Base-by-base conservation (phyloP, 306 rosid genomes). In the Hippophae tibetana region DNA sequence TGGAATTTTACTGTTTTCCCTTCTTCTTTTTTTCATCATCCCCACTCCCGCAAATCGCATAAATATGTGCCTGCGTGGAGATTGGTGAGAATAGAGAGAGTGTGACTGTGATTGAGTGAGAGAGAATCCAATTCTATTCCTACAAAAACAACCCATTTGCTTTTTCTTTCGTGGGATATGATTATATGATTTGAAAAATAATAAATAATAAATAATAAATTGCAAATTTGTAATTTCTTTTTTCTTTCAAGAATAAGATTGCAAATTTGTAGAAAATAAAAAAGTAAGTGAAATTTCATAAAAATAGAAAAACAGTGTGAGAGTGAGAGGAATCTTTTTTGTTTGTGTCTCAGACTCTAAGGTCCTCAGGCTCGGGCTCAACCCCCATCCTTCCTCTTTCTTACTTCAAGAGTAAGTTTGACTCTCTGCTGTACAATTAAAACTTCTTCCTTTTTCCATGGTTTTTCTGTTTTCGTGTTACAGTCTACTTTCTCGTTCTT, bases 101-200 rank as follows among this genome's bases (percentile, higher is more conserved):
- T 6, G 63, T 18, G 47, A 26, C 52, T 23, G 60, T 27, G 23
- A 42, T 38, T 10, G 64, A 51, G 12, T 9, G 67, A 58, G 52
- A 9, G 67, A 66, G 68, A 65, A 80, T 78, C 86, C 62, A 69
- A 74, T 85, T 80, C 82, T 31, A 31, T 70, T 74, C 54, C 63
- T 12, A 72, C 48, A 76, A 74, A 69, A 78, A 74, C 76, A 73
- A 11, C 69, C 56, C 65, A 43, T 65, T 57, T 42, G 73, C 69
- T 73, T 70, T 73, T 66, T 49, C 23, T 18, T 18, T 18, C 23
- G 23, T 18, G 23, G 23, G 42, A 8, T 58, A 13, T 41, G 18
- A 13, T 42, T 8, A 11, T 6, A 4, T 12, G 7, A 49, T 3
- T 12, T 49, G 6, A 12, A 49, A 9, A 43, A 59, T 56, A 62